Evolutionary conservation across 2,329 filamentous ascomycete genomes (phyloP).

Genomic region (Stagonosporopsis vannaccii): DNA sequence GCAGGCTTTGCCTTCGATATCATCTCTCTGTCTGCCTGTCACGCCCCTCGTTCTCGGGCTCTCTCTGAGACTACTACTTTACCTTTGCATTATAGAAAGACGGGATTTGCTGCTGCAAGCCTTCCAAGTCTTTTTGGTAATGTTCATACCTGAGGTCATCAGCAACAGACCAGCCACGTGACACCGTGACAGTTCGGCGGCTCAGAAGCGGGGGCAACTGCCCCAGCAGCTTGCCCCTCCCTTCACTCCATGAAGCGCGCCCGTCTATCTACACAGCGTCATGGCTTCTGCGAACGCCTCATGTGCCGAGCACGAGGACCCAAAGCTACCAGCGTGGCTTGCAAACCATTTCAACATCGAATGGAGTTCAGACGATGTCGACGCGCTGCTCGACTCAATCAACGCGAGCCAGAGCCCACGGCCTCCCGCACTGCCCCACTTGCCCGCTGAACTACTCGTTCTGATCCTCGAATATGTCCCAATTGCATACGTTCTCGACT

Average conservation of each 20-base stretch:
- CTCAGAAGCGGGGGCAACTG: neutral
- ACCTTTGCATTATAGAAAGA: too few relatives aligned
- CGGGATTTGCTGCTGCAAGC: neutral
- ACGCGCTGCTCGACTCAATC: conserved; percentile 38
- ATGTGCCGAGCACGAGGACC: neutral
- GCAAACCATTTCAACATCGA: conserved; percentile 32
- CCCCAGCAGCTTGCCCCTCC: neutral
- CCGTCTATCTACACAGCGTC: neutral
- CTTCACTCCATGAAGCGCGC: neutral
- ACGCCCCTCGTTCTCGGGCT: neutral
- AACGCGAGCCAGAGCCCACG: conserved; percentile 35
- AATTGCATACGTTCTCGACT: conserved; percentile 35
- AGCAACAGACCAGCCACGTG: neutral
- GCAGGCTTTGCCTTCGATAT: neutral
- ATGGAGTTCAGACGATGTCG: conserved; percentile 37
- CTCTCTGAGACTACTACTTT: neutral
- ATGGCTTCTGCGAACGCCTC: neutral
- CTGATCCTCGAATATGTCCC: conserved; percentile 39
- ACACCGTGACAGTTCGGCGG: neutral
- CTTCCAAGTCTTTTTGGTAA: neutral
- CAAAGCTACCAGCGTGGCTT: conserved; percentile 32
- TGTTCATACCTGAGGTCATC: neutral
- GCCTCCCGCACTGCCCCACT: conserved; percentile 18
- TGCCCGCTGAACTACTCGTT: conserved; percentile 43
- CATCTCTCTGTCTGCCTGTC: neutral